Conservation (phyloP, 805 yeast genomes). For the Yamadazyma kitorensis region DNA sequence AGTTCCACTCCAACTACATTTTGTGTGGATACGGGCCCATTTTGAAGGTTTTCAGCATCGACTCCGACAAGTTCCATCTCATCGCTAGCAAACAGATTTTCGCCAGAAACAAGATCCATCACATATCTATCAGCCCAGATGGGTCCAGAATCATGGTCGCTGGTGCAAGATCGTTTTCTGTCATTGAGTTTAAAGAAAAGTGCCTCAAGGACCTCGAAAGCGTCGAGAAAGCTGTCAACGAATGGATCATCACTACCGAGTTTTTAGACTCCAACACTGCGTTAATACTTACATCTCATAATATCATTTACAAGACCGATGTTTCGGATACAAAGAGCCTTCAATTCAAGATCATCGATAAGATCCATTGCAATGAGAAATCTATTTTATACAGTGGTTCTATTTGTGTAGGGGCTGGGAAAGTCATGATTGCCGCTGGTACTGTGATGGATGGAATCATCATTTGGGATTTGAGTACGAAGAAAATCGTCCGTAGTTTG, state of each 20-base stretch:
- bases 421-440: slow-evolving; percentile 73
- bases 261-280: slow-evolving; percentile 39
- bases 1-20: slow-evolving; percentile 35
- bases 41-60: slow-evolving; percentile 52
- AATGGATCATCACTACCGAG: slow-evolving; percentile 74
- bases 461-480: slow-evolving; percentile 62
- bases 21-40: slow-evolving; percentile 73
- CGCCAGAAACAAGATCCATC: slow-evolving; percentile 76
- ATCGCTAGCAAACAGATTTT: slow-evolving; percentile 49
- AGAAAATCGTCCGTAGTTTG: slow-evolving; percentile 49
- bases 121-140: slow-evolving; percentile 45
- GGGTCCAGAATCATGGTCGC: slow-evolving; percentile 40
- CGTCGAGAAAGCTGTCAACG: slow-evolving; percentile 56
- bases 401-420: slow-evolving; percentile 45
- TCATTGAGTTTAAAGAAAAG: slow-evolving; percentile 32
- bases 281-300: slow-evolving; percentile 76
- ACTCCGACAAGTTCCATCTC: slow-evolving; percentile 25
- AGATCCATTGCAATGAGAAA: slow-evolving; percentile 57
- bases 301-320: slow-evolving; percentile 45
- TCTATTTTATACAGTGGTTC: slow-evolving; percentile 88
- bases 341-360: slow-evolving; percentile 22
- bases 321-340: slow-evolving; percentile 24
- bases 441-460: slow-evolving; percentile 89
- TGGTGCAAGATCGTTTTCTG: slow-evolving; percentile 72
- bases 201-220: slow-evolving; percentile 25